Conservation (phyloP, 2,329 filamentous ascomycete species). For the Colletotrichum higginsianum region DNA sequence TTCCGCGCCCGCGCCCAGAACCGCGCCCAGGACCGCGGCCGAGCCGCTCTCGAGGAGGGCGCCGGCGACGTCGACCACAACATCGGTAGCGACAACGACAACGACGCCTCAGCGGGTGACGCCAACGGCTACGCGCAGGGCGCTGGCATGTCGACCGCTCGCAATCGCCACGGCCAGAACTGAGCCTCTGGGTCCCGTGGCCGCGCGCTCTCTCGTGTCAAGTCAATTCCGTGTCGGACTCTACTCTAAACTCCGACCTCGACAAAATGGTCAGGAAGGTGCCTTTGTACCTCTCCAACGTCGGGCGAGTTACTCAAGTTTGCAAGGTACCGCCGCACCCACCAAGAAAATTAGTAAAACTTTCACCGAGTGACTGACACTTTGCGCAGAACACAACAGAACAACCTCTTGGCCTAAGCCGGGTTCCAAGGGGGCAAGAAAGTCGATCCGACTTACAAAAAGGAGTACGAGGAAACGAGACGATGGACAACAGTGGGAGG, state of each 20-base stretch:
- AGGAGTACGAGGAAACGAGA: too few relatives aligned
- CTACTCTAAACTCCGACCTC: background rate
- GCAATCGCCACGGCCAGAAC: conserved; percentile 8
- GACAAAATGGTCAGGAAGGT: background rate
- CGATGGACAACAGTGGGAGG: background rate
- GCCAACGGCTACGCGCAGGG: background rate
- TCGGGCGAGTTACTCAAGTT: too few relatives aligned
- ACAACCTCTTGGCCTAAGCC: background rate
- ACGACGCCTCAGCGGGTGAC: background rate
- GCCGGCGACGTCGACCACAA: background rate
- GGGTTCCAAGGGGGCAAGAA: too few relatives aligned
- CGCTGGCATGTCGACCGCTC: background rate
- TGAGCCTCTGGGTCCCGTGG: background rate
- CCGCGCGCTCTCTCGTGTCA: background rate
- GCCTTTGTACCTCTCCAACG: background rate
- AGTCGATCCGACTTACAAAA: background rate
- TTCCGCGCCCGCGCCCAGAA: background rate
- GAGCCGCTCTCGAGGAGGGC: background rate
- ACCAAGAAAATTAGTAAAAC: too few relatives aligned
- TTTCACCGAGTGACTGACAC: too few relatives aligned
- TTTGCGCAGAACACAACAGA: background rate
- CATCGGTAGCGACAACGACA: background rate
- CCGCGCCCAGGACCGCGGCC: background rate
- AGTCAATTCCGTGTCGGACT: background rate
- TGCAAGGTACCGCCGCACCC: too few relatives aligned